Base-by-base conservation (phyloP, 2,329 filamentous ascomycete genomes). In the Beauveria sp. region DNA sequence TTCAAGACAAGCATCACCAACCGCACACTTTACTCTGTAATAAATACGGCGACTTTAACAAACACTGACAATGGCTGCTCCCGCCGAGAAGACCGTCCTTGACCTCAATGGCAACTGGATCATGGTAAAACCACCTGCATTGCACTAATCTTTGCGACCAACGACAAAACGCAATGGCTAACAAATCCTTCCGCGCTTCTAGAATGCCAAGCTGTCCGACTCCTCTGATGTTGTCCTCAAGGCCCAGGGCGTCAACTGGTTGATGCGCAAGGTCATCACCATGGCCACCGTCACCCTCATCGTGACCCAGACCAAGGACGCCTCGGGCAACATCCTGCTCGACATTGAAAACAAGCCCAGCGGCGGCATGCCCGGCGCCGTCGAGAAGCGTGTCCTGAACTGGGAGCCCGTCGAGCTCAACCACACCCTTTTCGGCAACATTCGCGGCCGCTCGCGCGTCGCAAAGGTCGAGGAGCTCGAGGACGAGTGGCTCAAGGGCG, bases 221-320 rank as follows among this genome's bases (percentile, higher is more conserved):
- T 63, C 63, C 43, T 64, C 64, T 6, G 65, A 66, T 43, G 61
- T 57, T 31, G 59, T 66, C 18, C 65, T 66, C 46, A 65, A 63
- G 61, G 60, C 63, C 31, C 65, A 66, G 59, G 64, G 64, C 26
- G 64, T 66, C 58, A 65, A 63, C 62, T 66, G 65, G 65, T 46
- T 66, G 57, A 65, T 63, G 60, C 65, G 65, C 64, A 66, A 66
- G 61, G 65, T 65, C 57, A 64, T 66, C 61, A 61, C 62, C 59
- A 58, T 62, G 49, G 62, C 60, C 54, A 63, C 57, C 46, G 49
- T 66, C 12, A 64, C 64, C 46, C 49, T 66, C 52, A 63, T 55
- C 54, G 60, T 66, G 60, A 62, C 58, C 43, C 55, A 64, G 46
- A 60, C 59, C 51, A 60, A 46, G 40, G 64, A 66, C 43, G 62